Base-by-base conservation (phyloP, 2,329 filamentous ascomycete genomes). In the Pestalotiopsis sp. region DNA sequence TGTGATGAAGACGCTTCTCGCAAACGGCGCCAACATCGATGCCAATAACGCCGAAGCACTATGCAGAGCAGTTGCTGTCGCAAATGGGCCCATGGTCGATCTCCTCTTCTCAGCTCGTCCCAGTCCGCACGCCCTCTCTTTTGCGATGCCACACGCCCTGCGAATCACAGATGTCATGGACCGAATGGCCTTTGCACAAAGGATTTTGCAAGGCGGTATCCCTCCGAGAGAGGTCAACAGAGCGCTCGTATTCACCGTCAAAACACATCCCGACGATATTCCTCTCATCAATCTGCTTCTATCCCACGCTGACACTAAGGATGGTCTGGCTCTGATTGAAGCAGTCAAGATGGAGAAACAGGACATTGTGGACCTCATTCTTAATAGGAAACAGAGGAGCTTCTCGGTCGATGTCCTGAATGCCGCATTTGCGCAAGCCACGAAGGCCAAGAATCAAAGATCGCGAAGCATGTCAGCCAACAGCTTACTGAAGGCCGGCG, bases 1-100 rank as follows among this genome's bases (percentile, higher is more conserved):
- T 2, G 81, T 84, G 0, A 69, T 89, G 41, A 81, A 82, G 67
- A 77, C 81, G 0, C 80, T 90, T 0, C 74, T 90, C 1, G 79
- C 81, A 1, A 80, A 83, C 1, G 86, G 87, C 0, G 88, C 87
- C 2, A 84, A 89, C 61, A 79, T 88, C n/a, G 89, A 90, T 70
- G 80, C 82, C 1, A 81, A 83, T 68, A 84, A 87, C 31, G 86
- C 83, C 0, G 82, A 84, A 1, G 83, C 87, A 0, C 75, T 90
- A 0, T 85, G 85, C 66, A 79, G 80, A 66, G 86, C 87, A 4
- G 82, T 90, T 2, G 81, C 81, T 20, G 82, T 81, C 1, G 82
- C 83, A 14, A 80, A 85, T 59, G 75, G 79, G 0, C 79, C 80
- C 4, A 75, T 89, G 7, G 81, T 84, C 11, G 85, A 88, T 57